Base-by-base conservation (phyloP, 2,329 filamentous ascomycete genomes). In the Arthrobotrys sinensis region DNA sequence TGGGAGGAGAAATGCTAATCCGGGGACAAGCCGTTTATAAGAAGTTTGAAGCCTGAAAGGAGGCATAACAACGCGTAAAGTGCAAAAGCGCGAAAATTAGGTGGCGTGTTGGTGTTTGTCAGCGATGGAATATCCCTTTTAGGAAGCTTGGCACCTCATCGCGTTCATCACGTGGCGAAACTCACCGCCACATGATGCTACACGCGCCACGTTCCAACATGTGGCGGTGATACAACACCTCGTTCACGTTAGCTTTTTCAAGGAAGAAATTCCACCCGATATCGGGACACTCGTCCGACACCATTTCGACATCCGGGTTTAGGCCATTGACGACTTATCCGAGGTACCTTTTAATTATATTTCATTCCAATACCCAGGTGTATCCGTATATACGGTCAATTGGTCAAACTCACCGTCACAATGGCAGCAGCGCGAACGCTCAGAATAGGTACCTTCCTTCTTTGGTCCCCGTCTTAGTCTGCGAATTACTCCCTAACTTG, bases 31-130 rank as follows among this genome's bases (percentile, higher is more conserved):
- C 19, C 38, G 66, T 50, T 60, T 71, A 71, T 67, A 64, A 62
- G 55, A 63, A 16, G 32, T 32, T 24, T 36, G 14, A 21, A 16
- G 43, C 60, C 75, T 19, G 36, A 72, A 78, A 78, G 67, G 63
- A 64, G 75, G 6, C 70, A 72, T 48, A 78, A 78, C 75, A 78
- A 78, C 75, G 75, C 75, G 75, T 78, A 78, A 55, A 77, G 40
- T 66, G 66, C 11, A 24, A 50, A 12, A 4, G 48, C 72, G 55
- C 38, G 46, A 67, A 66, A 73, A 43, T 62, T n/a, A 34, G 45
- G 63, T 24, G 53, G 63, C 63, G 43, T 40, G 36, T 32, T 70
- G 53, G 7, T n/a, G 67, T 70, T 70, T 70, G 67, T 70, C 46
- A 7, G 3, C n/a, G 14, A 28, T 21, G 11, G 28, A 45, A 62